Evolutionary conservation across 2,329 filamentous ascomycete species (phyloP), one percentile per base, ranked within the genome.

Genomic region (Chalara sp.): DNA sequence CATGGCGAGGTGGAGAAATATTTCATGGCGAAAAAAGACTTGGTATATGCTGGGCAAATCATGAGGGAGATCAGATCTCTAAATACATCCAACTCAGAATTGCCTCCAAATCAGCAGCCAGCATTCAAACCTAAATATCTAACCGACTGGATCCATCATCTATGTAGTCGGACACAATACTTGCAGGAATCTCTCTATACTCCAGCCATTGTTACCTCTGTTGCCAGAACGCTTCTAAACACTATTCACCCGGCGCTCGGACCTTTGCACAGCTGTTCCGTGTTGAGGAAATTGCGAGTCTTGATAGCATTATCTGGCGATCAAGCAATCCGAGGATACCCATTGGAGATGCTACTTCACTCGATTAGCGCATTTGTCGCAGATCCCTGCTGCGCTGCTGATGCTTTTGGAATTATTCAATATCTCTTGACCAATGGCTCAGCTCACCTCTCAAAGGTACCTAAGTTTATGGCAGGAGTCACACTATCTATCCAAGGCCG

Each of bases 311-410:
- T 97, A 44, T 86, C 89, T 30, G 90, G 89, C 0, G 66, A 80
- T 1, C 76, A 83, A 47, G 87, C 87, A n/a, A 74, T 86, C 29
- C 72, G 81, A 40, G 87, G 86, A 0, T 97, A 97, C 63, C 87
- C 89, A 8, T 67, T 96, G 11, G 89, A 99, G 66, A 93, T 96
- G 87, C 75, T 95, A 0, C 75, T 99, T 1, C 87, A 90, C 61
- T 85, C 87, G 1, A 74, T 96, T 21, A 78, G 86, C 7, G 82
- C 83, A 0, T 95, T 90, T 58, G 73, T 97, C 5, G 84, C 85
- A 1, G 86, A 97, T 58, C 78, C 84, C 0, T 86, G 95, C 63
- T 97, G 92, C 67, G 87, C 91, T 7, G 89, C 96, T 63, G 93
- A 99, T 70, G 84, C 88, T 1, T 76, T 97, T 43, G 92, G 91